phyloP scores from a whole-genome alignment of 805 yeast species.

The Grigorovia jiainica region DNA sequence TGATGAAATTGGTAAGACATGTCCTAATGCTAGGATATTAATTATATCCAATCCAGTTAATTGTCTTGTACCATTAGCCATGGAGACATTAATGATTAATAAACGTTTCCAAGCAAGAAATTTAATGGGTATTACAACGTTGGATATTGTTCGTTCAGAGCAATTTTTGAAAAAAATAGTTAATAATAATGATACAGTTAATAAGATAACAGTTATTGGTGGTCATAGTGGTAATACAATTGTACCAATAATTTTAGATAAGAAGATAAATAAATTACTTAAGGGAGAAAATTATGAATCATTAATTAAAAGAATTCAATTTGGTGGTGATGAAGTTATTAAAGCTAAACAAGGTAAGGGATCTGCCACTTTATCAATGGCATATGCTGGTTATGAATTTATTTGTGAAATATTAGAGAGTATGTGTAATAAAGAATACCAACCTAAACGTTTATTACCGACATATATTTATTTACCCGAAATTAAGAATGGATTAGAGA shows the following conservation, averaged over 20 bases:
- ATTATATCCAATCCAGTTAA: constrained; percentile 77
- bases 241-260: constrained; percentile 60
- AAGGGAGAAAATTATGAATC: constrained; percentile 43
- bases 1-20: constrained; percentile 52
- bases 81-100: constrained; percentile 63
- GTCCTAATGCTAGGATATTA: constrained; percentile 54
- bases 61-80: constrained; percentile 77
- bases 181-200: constrained; percentile 28
- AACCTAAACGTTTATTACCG: constrained; percentile 27
- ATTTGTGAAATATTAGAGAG: constrained; percentile 48
- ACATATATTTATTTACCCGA: constrained; percentile 49
- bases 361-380: constrained; percentile 80
- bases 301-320: constrained; percentile 68
- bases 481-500: constrained; percentile 37
- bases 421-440: constrained; percentile 11
- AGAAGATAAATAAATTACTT: constrained; percentile 32
- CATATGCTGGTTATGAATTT: constrained; percentile 72
- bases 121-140: constrained; percentile 75
- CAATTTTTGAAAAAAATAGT: constrained; percentile 38
- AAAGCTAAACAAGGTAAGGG: constrained; percentile 80
- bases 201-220: constrained; percentile 61
- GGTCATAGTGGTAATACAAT: constrained; percentile 82
- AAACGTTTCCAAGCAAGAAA: constrained; percentile 69
- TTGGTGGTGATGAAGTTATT: constrained; percentile 85
- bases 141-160: constrained; percentile 71